Evolutionary conservation across 345 rosid species (phyloP), one percentile per base, ranked within the genome.

Genomic region (Citrus glauca): DNA sequence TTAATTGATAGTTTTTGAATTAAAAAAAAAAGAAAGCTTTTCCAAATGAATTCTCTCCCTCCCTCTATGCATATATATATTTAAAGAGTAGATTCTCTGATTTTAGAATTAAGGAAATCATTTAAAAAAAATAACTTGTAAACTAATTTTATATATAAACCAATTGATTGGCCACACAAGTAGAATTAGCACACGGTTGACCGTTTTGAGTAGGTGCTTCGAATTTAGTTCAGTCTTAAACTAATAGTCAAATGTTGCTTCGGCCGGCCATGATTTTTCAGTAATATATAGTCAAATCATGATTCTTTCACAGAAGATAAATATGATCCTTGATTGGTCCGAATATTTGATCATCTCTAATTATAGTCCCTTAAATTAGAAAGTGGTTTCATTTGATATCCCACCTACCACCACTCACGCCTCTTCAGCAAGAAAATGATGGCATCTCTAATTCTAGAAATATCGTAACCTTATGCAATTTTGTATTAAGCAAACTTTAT

Each of bases 231-330:
- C n/a, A 56, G 30, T 55, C 60, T 22, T 0, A 55, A 80, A 64
- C 24, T 37, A 37, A n/a, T 6, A 1, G 65, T 56, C 73, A 65
- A 71, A 53, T 53, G 55, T 35, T 25, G 32, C 4, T 30, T 24
- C 24, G 63, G 83, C 76, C 68, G 83, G 79, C 73, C 50, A 30
- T 22, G 25, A 66, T 33, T 35, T 6, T 45, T 45, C 48, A 33
- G 2, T 0, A 65, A 2, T 2, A 33, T 57, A 22, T 6, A 65
- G 42, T 19, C 9, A 33, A 30, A 33, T 32, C 42, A 65, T 65
- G 3, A 30, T 65, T 32, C 13, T 16, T 17, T 33, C 68, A 2
- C 7, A 62, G 14, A 62, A 62, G 28, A 5, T 11, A 3, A 62
- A 64, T 20, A 5, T 5, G 22, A 20, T 56, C n/a, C 0, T 2